Base-by-base conservation (phyloP, 177 flowering plant genomes). In the Telopea speciosissima region DNA sequence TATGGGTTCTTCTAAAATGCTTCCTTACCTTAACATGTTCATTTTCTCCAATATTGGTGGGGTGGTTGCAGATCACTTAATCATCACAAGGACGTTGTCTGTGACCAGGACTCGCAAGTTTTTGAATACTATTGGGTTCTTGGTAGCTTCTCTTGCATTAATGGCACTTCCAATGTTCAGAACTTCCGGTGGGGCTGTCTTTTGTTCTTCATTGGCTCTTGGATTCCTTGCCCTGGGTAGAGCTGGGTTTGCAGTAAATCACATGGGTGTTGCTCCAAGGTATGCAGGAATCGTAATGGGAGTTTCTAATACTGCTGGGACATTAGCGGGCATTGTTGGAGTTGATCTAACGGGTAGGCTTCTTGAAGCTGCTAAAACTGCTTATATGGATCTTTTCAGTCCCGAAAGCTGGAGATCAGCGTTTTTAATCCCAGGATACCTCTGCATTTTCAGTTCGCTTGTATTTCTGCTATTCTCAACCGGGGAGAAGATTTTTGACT, bases 271-370 rank as follows among this genome's bases (percentile, higher is more conserved):
- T 74, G 97, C 98, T 72, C 98, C 98, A 5, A 83, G 90, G 71
- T 94, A 94, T 82, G 98, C 98, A 14, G 98, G 97, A 62, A 92
- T 94, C 62, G 87, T 94, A 21, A 90, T 94, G 98, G 98, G 97
- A 66, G 89, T 91, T 68, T 90, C 97, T 16, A 91, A 91, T 71
- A 91, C 97, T 9, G 97, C 95, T 24, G 98, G 97, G 26, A 94
- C 98, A 21, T 76, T 94, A 70, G 96, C 96, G 11, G 98, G 97
- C 58, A 85, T 92, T 56, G 79, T 94, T 56, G 98, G 98, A 40
- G 98, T 94, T 66, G 90, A 83, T 62, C 84, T 94, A 31, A 94
- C 97, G 14, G 98, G 98, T 11, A 80, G 71, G 78, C 89, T 94
- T 65, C 96, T 94, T 40, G 98, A 94, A 78, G 89, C 97, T 68